Evolutionary conservation across 108 stramenopile genomes (phyloP).

Genomic region (Poteriospumella lacustris): DNA sequence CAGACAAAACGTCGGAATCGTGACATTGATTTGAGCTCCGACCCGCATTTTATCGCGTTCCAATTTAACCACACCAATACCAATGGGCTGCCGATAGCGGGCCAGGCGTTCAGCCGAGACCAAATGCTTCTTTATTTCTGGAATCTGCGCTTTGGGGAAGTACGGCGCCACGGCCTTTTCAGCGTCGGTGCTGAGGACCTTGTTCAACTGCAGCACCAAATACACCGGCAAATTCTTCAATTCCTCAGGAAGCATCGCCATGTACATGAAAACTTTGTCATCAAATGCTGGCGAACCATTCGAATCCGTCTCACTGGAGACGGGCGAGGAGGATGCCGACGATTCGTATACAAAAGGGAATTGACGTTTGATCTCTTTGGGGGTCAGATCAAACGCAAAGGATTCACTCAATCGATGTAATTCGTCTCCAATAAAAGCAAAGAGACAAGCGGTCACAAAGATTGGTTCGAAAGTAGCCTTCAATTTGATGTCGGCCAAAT

Average conservation of each 20-base stretch:
- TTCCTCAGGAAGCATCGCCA: background rate
- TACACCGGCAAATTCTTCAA: background rate
- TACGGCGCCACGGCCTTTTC: slow-evolving; percentile 24
- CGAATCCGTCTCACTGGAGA: background rate
- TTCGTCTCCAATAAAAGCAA: background rate
- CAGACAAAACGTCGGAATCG: background rate
- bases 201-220: slow-evolving; percentile 12
- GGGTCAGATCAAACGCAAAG: slow-evolving; percentile 20
- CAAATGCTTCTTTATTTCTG: background rate
- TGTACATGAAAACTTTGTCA: background rate
- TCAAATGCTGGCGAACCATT: background rate
- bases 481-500: background rate
- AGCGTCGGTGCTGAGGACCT: background rate
- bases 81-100: slow-evolving; percentile 14
- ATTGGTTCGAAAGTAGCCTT: slow-evolving; percentile 2
- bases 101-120: background rate
- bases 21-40: background rate
- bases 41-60: background rate
- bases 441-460: slow-evolving; percentile 21
- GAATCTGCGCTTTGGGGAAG: background rate
- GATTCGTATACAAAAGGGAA: slow-evolving; percentile 10
- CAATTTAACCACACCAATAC: slow-evolving; percentile 20
- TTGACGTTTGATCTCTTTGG: background rate
- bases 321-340: background rate
- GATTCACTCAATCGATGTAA: background rate